These are phyloP conservation scores for Alternaria ethzedia DNA, from an alignment of 2,329 filamentous ascomycete genomes.

Conservation along the genomic window DNA sequence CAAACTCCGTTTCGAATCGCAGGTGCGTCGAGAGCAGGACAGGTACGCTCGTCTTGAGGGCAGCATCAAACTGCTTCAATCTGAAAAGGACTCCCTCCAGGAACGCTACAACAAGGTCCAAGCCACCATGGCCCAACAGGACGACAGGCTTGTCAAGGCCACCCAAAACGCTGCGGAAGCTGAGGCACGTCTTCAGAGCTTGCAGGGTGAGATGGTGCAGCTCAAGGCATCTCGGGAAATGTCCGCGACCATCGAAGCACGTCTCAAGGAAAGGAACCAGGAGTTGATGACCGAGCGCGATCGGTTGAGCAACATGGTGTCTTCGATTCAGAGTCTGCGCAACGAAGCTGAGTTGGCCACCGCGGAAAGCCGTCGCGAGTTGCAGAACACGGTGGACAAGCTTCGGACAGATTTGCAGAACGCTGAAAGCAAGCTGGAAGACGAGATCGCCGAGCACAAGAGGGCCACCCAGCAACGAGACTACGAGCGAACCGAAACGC, in stretches of 20 bases:
- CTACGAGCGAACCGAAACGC: slow-evolving; percentile 84
- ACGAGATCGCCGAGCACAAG: slow-evolving; percentile 84
- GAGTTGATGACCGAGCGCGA: slow-evolving; percentile 81
- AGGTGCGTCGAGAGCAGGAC: slow-evolving; percentile 80
- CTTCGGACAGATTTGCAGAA: slow-evolving; percentile 79
- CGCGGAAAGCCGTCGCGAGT: slow-evolving; percentile 77
- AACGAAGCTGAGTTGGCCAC: slow-evolving; percentile 91
- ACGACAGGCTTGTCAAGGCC: slow-evolving; percentile 87
- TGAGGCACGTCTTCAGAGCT: slow-evolving; percentile 79
- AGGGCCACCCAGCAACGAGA: slow-evolving; percentile 84
- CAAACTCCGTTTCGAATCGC: slow-evolving; percentile 78
- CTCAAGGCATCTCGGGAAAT: slow-evolving; percentile 93
- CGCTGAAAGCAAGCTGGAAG: slow-evolving; percentile 81
- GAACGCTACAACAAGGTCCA: slow-evolving; percentile 78
- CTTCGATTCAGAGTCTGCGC: slow-evolving; percentile 84
- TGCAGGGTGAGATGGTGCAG: slow-evolving; percentile 89
- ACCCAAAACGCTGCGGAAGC: slow-evolving; percentile 92
- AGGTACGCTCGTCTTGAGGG: slow-evolving; percentile 88
- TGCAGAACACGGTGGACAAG: slow-evolving; percentile 78
- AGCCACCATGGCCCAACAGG: slow-evolving; percentile 86
- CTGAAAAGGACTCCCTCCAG: slow-evolving; percentile 84
- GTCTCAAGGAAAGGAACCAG: slow-evolving; percentile 88
- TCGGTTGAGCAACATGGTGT: slow-evolving; percentile 80
- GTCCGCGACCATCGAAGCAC: slow-evolving; percentile 91
- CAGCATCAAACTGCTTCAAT: slow-evolving; percentile 83